These are phyloP conservation scores for Gymnopilus junonius DNA, from an alignment of 768 basidiomycete genomes.

Conservation along the genomic window DNA sequence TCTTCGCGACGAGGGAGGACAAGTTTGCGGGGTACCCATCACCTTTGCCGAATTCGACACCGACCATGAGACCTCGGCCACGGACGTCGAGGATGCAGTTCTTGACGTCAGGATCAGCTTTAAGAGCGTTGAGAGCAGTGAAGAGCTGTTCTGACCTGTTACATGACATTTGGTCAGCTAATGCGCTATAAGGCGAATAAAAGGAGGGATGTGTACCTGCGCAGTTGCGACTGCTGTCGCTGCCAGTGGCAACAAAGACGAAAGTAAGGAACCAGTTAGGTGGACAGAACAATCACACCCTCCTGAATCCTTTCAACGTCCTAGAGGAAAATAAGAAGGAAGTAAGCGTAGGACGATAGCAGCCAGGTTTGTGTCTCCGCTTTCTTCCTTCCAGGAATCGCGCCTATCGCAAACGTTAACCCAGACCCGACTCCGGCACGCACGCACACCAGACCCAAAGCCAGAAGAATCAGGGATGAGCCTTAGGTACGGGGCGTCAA, in stretches of 20 bases:
- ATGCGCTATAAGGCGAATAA: neutral
- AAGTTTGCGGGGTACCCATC: conserved; percentile 46
- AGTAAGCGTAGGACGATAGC: neutral
- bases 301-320: neutral
- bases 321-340: neutral
- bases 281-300: no score
- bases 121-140: conserved; percentile 57
- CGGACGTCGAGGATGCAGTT: conserved; percentile 83
- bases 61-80: conserved; percentile 90
- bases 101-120: conserved; percentile 51
- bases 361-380: conserved; percentile 24
- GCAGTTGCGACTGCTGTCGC: no score
- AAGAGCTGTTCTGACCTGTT: conserved; percentile 77
- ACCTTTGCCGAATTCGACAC: conserved; percentile 64
- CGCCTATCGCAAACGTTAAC: no score
- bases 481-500: conserved; percentile 23
- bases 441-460: no score
- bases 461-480: neutral
- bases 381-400: no score
- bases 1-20: conserved; percentile 72
- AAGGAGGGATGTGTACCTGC: conserved; percentile 47
- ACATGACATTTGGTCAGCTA: neutral
- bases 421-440: no score
- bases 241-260: no score
- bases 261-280: no score